These are phyloP conservation scores for Aspergillus mulundensis DNA, from an alignment of 495 filamentous ascomycete genomes.

Conservation along the genomic window DNA sequence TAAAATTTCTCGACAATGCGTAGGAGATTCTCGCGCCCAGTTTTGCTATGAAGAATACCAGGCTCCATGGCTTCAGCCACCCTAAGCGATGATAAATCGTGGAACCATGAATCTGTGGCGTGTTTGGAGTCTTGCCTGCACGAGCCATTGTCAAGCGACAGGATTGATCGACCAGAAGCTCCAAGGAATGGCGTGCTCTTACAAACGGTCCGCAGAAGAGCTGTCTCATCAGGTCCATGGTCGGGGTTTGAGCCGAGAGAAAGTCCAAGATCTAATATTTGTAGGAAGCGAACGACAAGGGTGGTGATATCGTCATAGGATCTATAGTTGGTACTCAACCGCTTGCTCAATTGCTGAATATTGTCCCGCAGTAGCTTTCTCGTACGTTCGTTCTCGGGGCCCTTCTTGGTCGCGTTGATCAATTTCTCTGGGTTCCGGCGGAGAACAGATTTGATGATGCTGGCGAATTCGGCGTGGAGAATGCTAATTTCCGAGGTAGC, in stretches of 20 bases:
- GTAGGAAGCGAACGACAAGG: conserved; percentile 76
- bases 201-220: conserved; percentile 39
- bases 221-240: conserved; percentile 18
- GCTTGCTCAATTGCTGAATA: conserved; percentile 59
- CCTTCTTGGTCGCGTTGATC: conserved; percentile 17
- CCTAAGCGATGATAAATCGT: conserved; percentile 38
- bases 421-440: conserved; percentile 48
- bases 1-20: conserved; percentile 67
- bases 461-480: conserved; percentile 80
- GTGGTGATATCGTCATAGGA: conserved; percentile 80
- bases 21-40: conserved; percentile 30
- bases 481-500: conserved; percentile 57
- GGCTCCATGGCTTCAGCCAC: conserved; percentile 34
- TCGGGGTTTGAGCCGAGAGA: conserved; percentile 48
- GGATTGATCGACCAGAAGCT: conserved; percentile 33
- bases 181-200: conserved; percentile 61
- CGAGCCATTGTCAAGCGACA: conserved; percentile 10
- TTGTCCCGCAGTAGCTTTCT: conserved; percentile 65
- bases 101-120: conserved; percentile 42
- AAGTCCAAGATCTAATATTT: conserved; percentile 73
- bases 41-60: conserved; percentile 25
- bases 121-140: conserved; percentile 28
- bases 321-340: conserved; percentile 62
- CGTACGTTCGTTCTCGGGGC: conserved; percentile 24
- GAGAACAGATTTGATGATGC: conserved; percentile 64